Evolutionary conservation across 495 filamentous ascomycete species (phyloP).

Genomic region (Glutinoglossum americanum): DNA sequence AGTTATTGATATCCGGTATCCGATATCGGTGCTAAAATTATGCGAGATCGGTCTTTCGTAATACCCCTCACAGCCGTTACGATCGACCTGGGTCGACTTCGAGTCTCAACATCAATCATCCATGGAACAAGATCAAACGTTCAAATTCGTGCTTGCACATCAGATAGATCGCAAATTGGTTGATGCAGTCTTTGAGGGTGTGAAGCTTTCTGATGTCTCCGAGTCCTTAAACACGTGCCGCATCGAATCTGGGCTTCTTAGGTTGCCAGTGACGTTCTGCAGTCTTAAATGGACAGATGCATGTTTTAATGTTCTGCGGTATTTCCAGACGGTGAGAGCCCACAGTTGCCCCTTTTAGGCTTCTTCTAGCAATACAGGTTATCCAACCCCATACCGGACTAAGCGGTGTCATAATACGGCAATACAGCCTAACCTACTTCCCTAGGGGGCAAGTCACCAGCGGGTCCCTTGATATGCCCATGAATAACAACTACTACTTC

Average conservation of each 20-base stretch:
- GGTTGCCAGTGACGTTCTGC: not conserved
- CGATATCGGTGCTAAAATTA: no score
- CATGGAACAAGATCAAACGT: no score
- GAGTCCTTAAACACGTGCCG: not conserved
- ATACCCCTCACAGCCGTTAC: no score
- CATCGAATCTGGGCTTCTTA: no score
- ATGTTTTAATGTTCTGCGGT: not conserved
- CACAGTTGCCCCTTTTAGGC: not conserved
- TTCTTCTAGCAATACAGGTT: not conserved
- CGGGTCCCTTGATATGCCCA: not conserved
- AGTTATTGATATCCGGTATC: no score
- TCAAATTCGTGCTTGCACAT: not conserved
- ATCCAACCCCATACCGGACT: not conserved
- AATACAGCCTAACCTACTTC: not conserved
- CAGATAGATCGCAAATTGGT: not conserved
- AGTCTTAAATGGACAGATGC: not conserved
- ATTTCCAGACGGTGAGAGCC: not conserved
- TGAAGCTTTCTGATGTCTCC: not conserved
- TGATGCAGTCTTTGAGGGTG: not conserved
- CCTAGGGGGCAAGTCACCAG: not conserved
- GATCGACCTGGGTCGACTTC: no score
- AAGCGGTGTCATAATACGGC: not conserved
- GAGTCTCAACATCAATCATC: no score
- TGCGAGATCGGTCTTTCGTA: no score
- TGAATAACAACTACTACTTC: not conserved